phyloP scores from a whole-genome alignment of 1,139 yeast genomes.

The Geotrichum histeridarum region DNA sequence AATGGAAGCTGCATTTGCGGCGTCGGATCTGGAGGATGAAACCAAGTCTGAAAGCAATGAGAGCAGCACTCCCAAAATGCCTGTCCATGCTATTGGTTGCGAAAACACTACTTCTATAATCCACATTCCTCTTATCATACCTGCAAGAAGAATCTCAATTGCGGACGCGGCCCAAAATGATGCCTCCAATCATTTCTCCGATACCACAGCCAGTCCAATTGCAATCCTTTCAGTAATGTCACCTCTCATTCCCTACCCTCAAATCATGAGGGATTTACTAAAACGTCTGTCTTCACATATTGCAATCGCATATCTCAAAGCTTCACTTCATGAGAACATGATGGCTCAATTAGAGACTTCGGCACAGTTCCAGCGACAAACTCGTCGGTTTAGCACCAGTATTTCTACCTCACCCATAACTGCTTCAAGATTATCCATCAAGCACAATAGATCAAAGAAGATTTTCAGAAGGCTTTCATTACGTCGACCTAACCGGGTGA shows the following conservation, averaged over 20 bases:
- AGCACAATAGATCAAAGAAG: neutral
- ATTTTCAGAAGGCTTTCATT: neutral
- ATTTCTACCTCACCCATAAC: neutral
- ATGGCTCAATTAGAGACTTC: conserved; percentile 22
- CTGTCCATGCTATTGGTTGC: conserved; percentile 30
- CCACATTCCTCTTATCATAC: conserved; percentile 33
- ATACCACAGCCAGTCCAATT: conserved; percentile 29
- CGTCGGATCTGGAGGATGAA: conserved; percentile 9
- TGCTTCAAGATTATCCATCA: neutral
- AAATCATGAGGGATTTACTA: conserved; percentile 27
- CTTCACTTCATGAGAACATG: conserved; percentile 33
- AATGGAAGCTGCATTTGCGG: conserved; percentile 30
- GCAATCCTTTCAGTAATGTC: conserved; percentile 37
- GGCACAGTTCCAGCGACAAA: conserved; percentile 1
- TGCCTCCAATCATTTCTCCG: neutral
- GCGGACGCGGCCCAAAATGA: neutral
- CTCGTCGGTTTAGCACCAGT: conserved; percentile 1
- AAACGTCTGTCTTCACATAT: conserved; percentile 34
- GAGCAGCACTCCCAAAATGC: conserved; percentile 2
- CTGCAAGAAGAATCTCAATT: conserved; percentile 15
- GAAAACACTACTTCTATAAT: conserved; percentile 34
- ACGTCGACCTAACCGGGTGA: conserved; percentile 1
- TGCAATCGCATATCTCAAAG: conserved; percentile 33
- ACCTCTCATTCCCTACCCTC: conserved; percentile 35
- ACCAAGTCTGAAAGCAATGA: neutral